These are phyloP conservation scores for Neoascochyta sp. DNA, from an alignment of 2,329 filamentous ascomycete genomes.

Conservation along the genomic window DNA sequence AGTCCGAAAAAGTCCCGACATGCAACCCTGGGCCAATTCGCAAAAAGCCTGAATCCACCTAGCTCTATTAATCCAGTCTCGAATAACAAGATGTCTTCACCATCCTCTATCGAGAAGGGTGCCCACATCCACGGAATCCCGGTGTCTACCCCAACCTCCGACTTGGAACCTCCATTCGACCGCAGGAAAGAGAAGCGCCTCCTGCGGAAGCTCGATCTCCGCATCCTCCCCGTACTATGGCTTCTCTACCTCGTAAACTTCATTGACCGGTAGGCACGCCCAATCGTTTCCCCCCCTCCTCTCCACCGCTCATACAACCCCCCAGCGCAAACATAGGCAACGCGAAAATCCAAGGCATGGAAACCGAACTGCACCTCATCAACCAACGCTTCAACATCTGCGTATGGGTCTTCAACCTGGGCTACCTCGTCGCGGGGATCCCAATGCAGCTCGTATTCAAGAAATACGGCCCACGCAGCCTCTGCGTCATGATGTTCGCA, in stretches of 20 bases:
- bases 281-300: neutral
- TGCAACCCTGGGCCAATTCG: no score
- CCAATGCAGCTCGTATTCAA: constrained; percentile 35
- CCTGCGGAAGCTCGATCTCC: constrained; percentile 29
- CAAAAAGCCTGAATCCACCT: no score
- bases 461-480: constrained; percentile 30
- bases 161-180: constrained; percentile 15
- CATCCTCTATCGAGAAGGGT: constrained; percentile 10
- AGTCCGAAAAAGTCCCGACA: no score
- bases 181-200: constrained; percentile 23
- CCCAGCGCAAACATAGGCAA: constrained; percentile 30
- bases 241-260: constrained; percentile 34
- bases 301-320: neutral
- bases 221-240: constrained; percentile 31
- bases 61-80: no score
- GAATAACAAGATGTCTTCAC: constrained; percentile 4
- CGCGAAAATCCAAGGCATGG: constrained; percentile 37
- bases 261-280: constrained; percentile 30
- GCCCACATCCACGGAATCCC: constrained; percentile 3
- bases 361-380: constrained; percentile 32
- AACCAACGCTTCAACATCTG: constrained; percentile 39
- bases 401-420: constrained; percentile 39
- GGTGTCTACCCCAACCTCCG: constrained; percentile 8
- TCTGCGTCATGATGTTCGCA: constrained; percentile 34
- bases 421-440: constrained; percentile 36